phyloP scores from a whole-genome alignment of 805 yeast species.

The Candida stauntonica region DNA sequence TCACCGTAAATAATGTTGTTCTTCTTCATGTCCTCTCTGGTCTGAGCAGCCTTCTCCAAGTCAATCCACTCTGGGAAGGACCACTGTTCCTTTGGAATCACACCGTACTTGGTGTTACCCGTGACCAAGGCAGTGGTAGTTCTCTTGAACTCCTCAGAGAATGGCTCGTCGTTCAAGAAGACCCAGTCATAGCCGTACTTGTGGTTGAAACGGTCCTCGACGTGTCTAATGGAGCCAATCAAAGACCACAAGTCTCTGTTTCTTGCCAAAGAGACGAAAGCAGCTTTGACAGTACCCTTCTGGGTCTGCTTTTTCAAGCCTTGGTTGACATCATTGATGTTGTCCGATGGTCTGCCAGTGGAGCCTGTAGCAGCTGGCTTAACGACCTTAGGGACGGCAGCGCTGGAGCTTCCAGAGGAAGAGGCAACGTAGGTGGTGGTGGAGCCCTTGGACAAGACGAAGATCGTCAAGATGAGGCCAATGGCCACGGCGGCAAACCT shows the following conservation, averaged over 20 bases:
- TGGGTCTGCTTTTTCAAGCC: conserved; percentile 22
- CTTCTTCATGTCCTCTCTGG: conserved; percentile 41
- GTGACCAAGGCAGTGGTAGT: conserved; percentile 47
- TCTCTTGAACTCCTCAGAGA: conserved; percentile 50
- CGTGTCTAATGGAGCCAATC: conserved; percentile 54
- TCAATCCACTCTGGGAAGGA: conserved; percentile 64
- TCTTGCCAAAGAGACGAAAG: conserved; percentile 66
- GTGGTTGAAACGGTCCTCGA: conserved; percentile 65
- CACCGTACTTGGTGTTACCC: conserved; percentile 60
- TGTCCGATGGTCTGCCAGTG: conserved; percentile 10
- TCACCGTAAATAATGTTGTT: conserved; percentile 53
- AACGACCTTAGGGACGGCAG: conserved; percentile 12
- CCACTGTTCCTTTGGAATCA: conserved; percentile 64
- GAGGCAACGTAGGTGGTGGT: conserved; percentile 22
- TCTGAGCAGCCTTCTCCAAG: conserved; percentile 40
- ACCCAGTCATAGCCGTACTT: conserved; percentile 73
- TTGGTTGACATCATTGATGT: conserved; percentile 13
- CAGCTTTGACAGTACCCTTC: conserved; percentile 43
- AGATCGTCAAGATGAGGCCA: conserved; percentile 23
- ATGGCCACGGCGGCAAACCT: conserved; percentile 26
- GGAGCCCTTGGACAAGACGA: conserved; percentile 27
- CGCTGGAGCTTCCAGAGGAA: conserved; percentile 8
- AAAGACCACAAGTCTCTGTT: conserved; percentile 59
- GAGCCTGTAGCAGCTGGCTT: conserved; percentile 13
- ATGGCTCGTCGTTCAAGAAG: conserved; percentile 66